phyloP scores from a whole-genome alignment of 331 rosid species.

The Spiraea crenata region DNA sequence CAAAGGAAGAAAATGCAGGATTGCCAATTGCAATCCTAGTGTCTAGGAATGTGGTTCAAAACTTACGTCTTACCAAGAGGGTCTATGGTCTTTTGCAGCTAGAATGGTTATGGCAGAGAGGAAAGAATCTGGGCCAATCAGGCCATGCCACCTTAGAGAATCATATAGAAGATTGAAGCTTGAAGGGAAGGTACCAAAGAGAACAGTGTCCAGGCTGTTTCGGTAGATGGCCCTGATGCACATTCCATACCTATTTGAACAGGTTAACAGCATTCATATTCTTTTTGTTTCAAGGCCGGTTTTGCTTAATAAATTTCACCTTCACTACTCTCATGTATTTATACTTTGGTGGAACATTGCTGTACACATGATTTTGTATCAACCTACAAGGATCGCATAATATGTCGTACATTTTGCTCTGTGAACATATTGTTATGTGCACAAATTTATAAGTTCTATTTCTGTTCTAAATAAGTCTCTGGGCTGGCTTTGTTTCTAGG shows the following conservation, averaged over 20 bases:
- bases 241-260: constrained; percentile 14
- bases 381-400: neutral
- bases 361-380: neutral
- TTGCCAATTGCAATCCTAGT: neutral
- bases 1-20: too few species aligned
- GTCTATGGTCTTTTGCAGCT: constrained; percentile 43
- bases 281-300: neutral
- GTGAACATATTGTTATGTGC: neutral
- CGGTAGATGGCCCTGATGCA: constrained; percentile 40
- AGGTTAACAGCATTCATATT: constrained; percentile 3
- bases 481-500: neutral
- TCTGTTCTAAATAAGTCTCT: neutral
- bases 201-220: constrained; percentile 71
- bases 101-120: constrained; percentile 84
- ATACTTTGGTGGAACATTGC: neutral
- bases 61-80: neutral
- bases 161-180: constrained; percentile 79
- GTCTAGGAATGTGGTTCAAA: neutral
- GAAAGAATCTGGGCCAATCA: constrained; percentile 83
- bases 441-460: neutral
- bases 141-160: constrained; percentile 96
- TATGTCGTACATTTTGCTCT: neutral
- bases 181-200: constrained; percentile 87
- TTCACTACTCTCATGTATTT: neutral
- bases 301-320: too few species aligned